These are phyloP conservation scores for Nitzschia sp. DNA, from an alignment of 108 stramenopile species.

Conservation along the genomic window DNA sequence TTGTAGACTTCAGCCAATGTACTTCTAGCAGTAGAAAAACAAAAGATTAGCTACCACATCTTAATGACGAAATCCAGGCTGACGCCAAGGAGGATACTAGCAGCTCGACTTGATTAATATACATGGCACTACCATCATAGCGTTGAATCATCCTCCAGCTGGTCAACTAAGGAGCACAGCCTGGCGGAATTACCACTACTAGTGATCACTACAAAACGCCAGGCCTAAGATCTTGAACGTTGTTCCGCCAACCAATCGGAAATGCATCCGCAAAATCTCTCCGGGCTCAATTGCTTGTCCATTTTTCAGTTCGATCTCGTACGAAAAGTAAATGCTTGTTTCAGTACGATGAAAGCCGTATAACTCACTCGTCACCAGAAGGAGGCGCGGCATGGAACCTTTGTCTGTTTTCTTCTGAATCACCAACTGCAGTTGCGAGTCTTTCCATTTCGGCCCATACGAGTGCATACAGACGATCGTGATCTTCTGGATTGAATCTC, in stretches of 20 bases:
- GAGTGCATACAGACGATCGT: neutral
- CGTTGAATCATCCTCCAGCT: no score
- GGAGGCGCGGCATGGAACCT: neutral
- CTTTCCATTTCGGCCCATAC: neutral
- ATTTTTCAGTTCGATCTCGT: neutral
- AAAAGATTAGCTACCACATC: no score
- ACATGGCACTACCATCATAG: no score
- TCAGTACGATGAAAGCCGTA: neutral
- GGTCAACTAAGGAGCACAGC: no score
- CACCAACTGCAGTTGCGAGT: neutral
- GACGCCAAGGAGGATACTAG: no score
- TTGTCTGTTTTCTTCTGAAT: neutral
- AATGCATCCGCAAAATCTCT: neutral
- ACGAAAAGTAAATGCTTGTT: neutral
- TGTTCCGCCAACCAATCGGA: neutral
- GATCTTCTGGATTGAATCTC: neutral
- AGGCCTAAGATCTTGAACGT: neutral
- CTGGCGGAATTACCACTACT: no score
- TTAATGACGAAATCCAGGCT: no score
- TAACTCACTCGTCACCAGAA: neutral
- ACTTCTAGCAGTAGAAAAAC: no score
- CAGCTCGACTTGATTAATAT: no score
- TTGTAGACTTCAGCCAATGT: no score
- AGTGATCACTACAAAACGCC: neutral
- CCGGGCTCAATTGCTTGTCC: neutral